Percentiles rank a stretch among this genome's conserved stretches.
phyloP scores from a whole-genome alignment of 352 stramenopile genomes.

The Stephanocyclus meneghinianus region DNA sequence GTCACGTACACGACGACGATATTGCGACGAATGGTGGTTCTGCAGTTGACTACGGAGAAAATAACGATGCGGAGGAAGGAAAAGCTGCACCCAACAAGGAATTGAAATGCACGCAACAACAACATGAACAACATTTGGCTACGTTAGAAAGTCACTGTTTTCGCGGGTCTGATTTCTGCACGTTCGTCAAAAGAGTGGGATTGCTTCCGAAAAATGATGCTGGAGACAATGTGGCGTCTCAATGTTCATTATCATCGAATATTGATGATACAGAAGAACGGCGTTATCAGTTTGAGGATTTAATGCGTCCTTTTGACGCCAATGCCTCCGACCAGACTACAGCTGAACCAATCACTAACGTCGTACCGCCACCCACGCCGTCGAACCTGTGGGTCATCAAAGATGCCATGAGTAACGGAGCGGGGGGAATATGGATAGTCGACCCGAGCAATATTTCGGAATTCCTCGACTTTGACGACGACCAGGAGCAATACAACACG shows the following conservation, averaged over 20 bases:
- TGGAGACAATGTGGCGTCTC: background rate
- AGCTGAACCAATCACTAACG: background rate
- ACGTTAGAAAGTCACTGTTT: slow-evolving; percentile 71
- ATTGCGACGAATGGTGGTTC: too few species aligned
- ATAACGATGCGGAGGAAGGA: too few species aligned
- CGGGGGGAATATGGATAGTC: slow-evolving; percentile 77
- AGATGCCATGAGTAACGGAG: slow-evolving; percentile 74
- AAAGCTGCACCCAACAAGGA: too few species aligned
- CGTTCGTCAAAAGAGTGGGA: slow-evolving; percentile 40
- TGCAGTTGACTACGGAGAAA: too few species aligned
- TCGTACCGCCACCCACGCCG: slow-evolving; percentile 17
- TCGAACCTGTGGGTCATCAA: slow-evolving; percentile 77
- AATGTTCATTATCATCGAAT: background rate
- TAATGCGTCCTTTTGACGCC: background rate
- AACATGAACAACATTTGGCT: slow-evolving; percentile 23
- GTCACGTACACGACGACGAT: background rate
- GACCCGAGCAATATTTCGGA: slow-evolving; percentile 40
- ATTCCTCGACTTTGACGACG: slow-evolving; percentile 25
- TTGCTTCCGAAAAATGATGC: slow-evolving; percentile 13
- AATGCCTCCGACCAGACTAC: background rate
- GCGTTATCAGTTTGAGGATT: slow-evolving; percentile 34
- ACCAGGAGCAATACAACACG: background rate
- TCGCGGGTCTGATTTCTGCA: slow-evolving; percentile 53
- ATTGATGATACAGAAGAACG: background rate
- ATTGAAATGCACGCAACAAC: background rate